These are phyloP conservation scores for Calonectria henricotiae DNA, from an alignment of 2,329 filamentous ascomycete genomes.

Conservation along the genomic window DNA sequence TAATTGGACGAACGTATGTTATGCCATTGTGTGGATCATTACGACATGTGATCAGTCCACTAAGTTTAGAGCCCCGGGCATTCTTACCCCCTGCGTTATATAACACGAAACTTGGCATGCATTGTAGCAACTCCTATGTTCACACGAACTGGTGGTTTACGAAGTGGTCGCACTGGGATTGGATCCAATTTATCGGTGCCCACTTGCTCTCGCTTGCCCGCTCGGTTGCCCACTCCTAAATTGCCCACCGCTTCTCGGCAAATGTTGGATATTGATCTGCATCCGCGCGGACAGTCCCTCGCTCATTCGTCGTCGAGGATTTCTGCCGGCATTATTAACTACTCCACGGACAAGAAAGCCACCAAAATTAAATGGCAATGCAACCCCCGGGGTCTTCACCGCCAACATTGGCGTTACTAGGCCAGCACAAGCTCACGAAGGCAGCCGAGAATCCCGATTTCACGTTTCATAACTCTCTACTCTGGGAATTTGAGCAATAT, in stretches of 20 bases:
- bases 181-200: too few species aligned
- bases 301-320: background rate
- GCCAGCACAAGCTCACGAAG: too few species aligned
- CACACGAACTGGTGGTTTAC: too few species aligned
- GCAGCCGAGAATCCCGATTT: too few species aligned
- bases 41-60: background rate
- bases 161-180: too few species aligned
- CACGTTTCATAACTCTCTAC: too few species aligned
- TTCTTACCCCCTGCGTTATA: too few species aligned
- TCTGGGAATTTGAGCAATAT: too few species aligned
- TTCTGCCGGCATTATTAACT: background rate
- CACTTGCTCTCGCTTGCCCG: background rate
- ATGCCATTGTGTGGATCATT: background rate
- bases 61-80: too few species aligned
- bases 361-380: background rate
- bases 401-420: too few species aligned
- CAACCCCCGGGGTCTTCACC: background rate
- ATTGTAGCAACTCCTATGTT: too few species aligned
- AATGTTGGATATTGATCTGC: background rate
- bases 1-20: background rate
- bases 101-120: too few species aligned
- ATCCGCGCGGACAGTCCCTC: background rate
- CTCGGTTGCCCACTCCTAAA: background rate
- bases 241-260: conserved; percentile 1
- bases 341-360: background rate